These are phyloP conservation scores for Pelargonium fulgidum DNA, from an alignment of 441 rosid species.

Conservation along the genomic window DNA sequence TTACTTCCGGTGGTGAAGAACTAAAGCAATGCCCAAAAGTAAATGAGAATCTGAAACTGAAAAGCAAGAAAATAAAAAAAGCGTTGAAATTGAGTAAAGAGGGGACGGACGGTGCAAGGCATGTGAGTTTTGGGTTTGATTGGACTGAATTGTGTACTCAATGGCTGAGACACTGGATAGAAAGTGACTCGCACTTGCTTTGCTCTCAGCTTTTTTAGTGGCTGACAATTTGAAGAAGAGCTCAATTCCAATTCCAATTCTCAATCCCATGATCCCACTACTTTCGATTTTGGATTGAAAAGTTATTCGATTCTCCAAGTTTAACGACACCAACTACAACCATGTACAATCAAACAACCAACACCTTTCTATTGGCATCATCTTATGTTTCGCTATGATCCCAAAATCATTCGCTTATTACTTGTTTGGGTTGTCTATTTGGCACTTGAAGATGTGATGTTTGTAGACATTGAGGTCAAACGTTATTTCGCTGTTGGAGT, in stretches of 20 bases:
- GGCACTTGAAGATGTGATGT: too few species aligned
- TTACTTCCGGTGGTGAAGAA: slow-evolving; percentile 1
- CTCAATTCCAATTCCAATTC: neutral
- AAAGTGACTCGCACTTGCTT: too few species aligned
- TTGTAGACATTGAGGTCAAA: too few species aligned
- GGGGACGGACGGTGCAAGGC: neutral
- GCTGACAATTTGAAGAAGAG: neutral
- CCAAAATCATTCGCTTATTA: too few species aligned
- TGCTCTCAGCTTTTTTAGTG: neutral
- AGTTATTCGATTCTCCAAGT: neutral
- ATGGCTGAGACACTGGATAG: too few species aligned
- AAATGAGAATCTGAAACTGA: neutral
- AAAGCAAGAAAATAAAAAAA: neutral
- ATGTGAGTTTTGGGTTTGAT: neutral
- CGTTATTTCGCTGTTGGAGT: too few species aligned
- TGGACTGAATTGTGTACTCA: neutral
- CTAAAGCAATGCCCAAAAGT: neutral
- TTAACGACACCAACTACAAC: neutral
- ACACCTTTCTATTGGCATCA: neutral
- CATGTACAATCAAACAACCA: neutral
- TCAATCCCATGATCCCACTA: neutral
- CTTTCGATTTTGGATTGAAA: neutral
- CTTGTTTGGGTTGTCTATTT: too few species aligned
- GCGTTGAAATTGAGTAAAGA: neutral
- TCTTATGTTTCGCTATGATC: too few species aligned